Evolutionary conservation across 345 rosid genomes (phyloP), one percentile per base, ranked within the genome.

Genomic region (Tarenaya hassleriana): DNA sequence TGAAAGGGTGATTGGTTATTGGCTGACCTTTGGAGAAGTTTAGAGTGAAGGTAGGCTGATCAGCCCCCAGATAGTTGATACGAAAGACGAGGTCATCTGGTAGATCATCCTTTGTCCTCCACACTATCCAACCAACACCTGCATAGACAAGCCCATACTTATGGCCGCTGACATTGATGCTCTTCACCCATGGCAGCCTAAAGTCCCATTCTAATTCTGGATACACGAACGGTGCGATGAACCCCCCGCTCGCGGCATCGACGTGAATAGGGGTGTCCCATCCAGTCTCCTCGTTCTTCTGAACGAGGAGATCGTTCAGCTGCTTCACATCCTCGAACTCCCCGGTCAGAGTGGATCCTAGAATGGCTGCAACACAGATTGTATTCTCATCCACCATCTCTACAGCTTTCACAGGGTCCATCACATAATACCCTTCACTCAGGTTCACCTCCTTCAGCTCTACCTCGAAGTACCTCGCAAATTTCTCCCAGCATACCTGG

Each of bases 191-290:
- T 34, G 86, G 95, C 13, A 86, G 70, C 24, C 95, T 73, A 46
- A 86, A 86, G 61, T 86, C 95, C 94, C 95, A 86, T 50, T 83
- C 94, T 13, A 84, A 84, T 9, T 79, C 79, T 1, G 89, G 89
- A 61, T 77, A 79, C 8, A 84, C 49, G 39, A 82, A 84, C 11
- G 89, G 94, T 51, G 89, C 84, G 45, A 82, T 79, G 40, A 84
- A 81, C 11, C 89, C 94, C 42, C 94, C 89, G n/a, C 94, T 81
- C 0, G 86, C 86, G 16, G 94, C 94, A 54, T 84, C 94, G 14
- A 84, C 94, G 14, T 84, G 94, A 43, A 82, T 82, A 1, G 89
- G 79, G 8, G 77, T 77, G 21, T 75, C 79, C 94, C 94, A 84
- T 2, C 89, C 86, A 0, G 84, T 79, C 67, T 72, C 68, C 27